These are phyloP conservation scores for Phytophthora tentaculata DNA, from an alignment of 352 stramenopile species.

Conservation along the genomic window DNA sequence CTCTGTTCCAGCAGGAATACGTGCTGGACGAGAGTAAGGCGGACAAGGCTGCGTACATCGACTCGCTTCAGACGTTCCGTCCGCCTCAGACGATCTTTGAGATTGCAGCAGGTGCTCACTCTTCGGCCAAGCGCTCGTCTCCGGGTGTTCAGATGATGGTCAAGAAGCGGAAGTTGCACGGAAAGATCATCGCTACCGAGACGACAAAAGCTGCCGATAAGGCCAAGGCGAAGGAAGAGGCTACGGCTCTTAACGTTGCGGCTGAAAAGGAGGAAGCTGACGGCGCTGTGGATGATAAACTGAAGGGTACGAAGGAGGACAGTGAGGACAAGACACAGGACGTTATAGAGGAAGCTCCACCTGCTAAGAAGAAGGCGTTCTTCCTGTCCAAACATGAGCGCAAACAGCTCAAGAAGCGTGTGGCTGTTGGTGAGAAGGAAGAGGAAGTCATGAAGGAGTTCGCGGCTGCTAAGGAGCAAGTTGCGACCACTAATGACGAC, in stretches of 20 bases:
- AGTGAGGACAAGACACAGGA: slow-evolving; percentile 13
- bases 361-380: slow-evolving; percentile 67
- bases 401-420: slow-evolving; percentile 94
- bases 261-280: slow-evolving; percentile 39
- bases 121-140: slow-evolving; percentile 80
- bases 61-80: slow-evolving; percentile 92
- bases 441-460: slow-evolving; percentile 78
- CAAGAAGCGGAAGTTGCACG: slow-evolving; percentile 85
- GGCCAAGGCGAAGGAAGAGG: slow-evolving; percentile 46
- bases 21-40: slow-evolving; percentile 81
- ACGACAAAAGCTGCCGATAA: slow-evolving; percentile 49
- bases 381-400: slow-evolving; percentile 95
- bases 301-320: background rate
- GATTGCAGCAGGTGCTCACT: slow-evolving; percentile 87
- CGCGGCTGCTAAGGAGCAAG: slow-evolving; percentile 50
- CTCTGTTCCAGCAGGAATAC: slow-evolving; percentile 90
- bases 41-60: slow-evolving; percentile 92
- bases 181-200: slow-evolving; percentile 86
- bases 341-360: slow-evolving; percentile 3
- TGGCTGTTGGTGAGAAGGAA: slow-evolving; percentile 75
- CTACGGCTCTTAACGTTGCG: slow-evolving; percentile 37
- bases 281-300: slow-evolving; percentile 16
- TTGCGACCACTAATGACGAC: slow-evolving; percentile 10
- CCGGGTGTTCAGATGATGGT: slow-evolving; percentile 87
- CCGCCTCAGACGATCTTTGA: slow-evolving; percentile 97